Evolutionary conservation across 73 alveolate genomes (phyloP), one percentile per base, ranked within the genome.

Genomic region (Blepharisma stoltei): DNA sequence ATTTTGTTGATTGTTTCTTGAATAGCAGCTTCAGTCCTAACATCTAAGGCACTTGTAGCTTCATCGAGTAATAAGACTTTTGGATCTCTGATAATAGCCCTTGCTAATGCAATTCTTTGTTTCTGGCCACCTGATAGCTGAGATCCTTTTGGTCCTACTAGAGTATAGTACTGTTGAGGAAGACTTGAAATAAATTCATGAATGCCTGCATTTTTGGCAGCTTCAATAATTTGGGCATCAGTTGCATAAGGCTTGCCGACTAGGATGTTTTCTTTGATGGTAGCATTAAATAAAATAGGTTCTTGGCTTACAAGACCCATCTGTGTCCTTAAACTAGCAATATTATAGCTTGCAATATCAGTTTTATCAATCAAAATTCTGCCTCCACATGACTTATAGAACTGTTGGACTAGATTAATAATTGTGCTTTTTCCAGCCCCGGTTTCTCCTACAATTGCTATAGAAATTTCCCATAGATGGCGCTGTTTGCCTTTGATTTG

Each of bases 401-500:
- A 94, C 83, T 97, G 84, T 81, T 93, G 95, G 25, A 95, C 71
- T 70, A 95, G 76, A 79, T 91, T 80, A 69, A 95, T 89, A 50
- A 94, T 90, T 6, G 99, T 95, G 47, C 95, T 82, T 86, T 95
- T 95, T 14, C 99, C 99, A 79, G 96, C 92, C 20, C 99, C 98
- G 41, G 97, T 83, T 20, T 93, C 83, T 6, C 98, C 98, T 45
- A 92, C 97, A 49, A 94, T 76, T 8, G 98, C 98, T 4, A n/a
- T n/a, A n/a, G n/a, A n/a, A n/a, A n/a, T n/a, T n/a, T n/a, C n/a
- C n/a, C n/a, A n/a, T n/a, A n/a, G n/a, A n/a, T n/a, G n/a, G n/a
- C n/a, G n/a, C n/a, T n/a, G n/a, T n/a, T n/a, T n/a, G n/a, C n/a
- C n/a, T n/a, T n/a, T n/a, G n/a, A n/a, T n/a, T n/a, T n/a, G n/a